Evolutionary conservation across 495 filamentous ascomycete genomes (phyloP).

Genomic region (Trypethelium eluteriae): DNA sequence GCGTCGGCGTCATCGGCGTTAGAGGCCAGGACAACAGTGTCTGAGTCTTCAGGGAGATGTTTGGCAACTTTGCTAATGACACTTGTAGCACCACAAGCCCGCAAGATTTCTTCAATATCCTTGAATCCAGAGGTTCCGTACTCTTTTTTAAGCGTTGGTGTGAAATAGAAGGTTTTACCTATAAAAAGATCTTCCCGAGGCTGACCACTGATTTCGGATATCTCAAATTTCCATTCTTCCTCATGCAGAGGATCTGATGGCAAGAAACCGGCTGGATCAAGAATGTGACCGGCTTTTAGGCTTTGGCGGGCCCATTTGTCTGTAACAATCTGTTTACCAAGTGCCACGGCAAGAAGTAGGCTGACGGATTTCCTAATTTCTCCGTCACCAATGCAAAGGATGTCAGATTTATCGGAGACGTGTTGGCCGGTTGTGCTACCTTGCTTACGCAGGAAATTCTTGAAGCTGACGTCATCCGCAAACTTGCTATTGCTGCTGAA

Average conservation of each 20-base stretch:
- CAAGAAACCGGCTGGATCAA: constrained; percentile 27
- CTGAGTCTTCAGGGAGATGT: neutral
- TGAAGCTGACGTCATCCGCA: constrained; percentile 14
- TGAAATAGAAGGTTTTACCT: constrained; percentile 32
- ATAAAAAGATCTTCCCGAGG: constrained; percentile 23
- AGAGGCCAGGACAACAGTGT: constrained; percentile 14
- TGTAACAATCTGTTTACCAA: constrained; percentile 36
- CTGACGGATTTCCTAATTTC: constrained; percentile 37
- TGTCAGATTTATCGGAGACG: constrained; percentile 3
- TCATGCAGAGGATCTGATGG: constrained; percentile 29
- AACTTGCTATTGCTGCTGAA: constrained; percentile 31
- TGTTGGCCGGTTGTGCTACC: constrained; percentile 22
- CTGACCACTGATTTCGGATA: constrained; percentile 22
- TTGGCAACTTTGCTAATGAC: constrained; percentile 13
- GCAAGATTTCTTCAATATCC: constrained; percentile 15
- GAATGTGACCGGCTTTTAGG: constrained; percentile 22
- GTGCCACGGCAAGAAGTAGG: constrained; percentile 31
- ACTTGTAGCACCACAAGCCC: constrained; percentile 15
- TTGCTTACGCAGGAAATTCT: constrained; percentile 32
- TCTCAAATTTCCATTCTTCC: constrained; percentile 34
- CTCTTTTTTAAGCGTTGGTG: constrained; percentile 24
- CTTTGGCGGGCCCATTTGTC: constrained; percentile 37
- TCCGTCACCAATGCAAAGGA: constrained; percentile 28
- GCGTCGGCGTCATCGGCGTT: constrained; percentile 13
- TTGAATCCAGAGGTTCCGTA: constrained; percentile 17